These are phyloP conservation scores for Lagenidium sp. DNA, from an alignment of 352 stramenopile genomes.

Conservation along the genomic window DNA sequence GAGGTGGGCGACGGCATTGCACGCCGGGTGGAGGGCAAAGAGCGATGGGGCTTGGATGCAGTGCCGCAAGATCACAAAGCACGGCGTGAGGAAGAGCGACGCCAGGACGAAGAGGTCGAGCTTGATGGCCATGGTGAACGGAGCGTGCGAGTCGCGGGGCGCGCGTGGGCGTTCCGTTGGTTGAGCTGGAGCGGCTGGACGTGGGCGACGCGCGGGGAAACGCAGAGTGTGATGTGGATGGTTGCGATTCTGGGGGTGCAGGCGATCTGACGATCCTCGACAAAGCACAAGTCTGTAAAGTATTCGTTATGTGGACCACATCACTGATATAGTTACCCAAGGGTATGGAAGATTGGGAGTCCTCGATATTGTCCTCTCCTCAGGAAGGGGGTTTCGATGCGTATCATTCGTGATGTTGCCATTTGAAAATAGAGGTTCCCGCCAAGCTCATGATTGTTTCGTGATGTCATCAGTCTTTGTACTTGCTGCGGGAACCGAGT, in stretches of 20 bases:
- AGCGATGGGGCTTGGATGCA: constrained; percentile 23
- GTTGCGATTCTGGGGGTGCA: constrained; percentile 8
- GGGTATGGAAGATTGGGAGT: too few relatives aligned
- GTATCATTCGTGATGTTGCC: too few relatives aligned
- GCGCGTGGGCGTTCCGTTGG: too few relatives aligned
- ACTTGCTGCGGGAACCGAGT: too few relatives aligned
- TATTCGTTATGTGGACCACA: constrained; percentile 1
- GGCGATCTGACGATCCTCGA: not conserved
- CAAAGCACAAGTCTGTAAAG: not conserved
- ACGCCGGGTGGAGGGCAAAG: constrained; percentile 51
- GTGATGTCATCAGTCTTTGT: too few relatives aligned
- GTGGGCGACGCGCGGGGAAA: constrained; percentile 1
- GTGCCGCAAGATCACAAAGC: constrained; percentile 31
- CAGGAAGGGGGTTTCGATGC: too few relatives aligned
- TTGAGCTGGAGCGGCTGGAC: not conserved
- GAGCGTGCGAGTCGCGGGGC: not conserved
- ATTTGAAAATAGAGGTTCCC: too few relatives aligned
- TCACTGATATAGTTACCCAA: too few relatives aligned
- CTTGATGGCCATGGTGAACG: constrained; percentile 32
- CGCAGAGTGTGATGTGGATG: not conserved
- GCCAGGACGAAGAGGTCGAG: constrained; percentile 46
- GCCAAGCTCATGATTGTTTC: too few relatives aligned
- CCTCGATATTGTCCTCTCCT: too few relatives aligned
- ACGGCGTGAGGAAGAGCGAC: constrained; percentile 36
- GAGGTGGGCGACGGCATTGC: constrained; percentile 51